These are phyloP conservation scores for Boletus tylopilopsis DNA, from an alignment of 768 basidiomycete species.

Conservation along the genomic window DNA sequence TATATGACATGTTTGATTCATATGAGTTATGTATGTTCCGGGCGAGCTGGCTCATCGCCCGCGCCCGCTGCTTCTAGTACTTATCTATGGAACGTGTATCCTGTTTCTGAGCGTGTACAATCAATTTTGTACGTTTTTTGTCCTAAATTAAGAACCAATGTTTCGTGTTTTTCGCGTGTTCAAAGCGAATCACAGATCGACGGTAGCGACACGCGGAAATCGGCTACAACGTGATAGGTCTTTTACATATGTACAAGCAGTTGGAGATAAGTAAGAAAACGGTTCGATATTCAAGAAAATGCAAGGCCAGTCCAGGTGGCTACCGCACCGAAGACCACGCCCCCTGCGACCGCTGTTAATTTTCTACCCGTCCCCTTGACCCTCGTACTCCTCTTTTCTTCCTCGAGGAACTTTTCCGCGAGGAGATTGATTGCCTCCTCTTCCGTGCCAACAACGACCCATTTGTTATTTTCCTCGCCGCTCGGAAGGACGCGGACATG, in stretches of 20 bases:
- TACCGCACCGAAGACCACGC: slow-evolving; percentile 58
- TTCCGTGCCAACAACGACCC: slow-evolving; percentile 53
- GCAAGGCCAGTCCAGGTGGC: slow-evolving; percentile 60
- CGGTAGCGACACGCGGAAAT: neutral
- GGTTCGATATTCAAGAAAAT: slow-evolving; percentile 34
- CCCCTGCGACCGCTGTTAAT: slow-evolving; percentile 49
- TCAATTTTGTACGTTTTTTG: neutral
- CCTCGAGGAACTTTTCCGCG: slow-evolving; percentile 26
- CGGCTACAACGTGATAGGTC: neutral
- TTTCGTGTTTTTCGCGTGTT: slow-evolving; percentile 1
- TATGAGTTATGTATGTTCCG: neutral
- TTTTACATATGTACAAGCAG: neutral
- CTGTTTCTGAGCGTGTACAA: neutral
- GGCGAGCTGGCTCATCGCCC: neutral
- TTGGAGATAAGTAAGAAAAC: neutral
- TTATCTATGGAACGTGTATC: neutral
- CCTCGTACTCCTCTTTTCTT: slow-evolving; percentile 23
- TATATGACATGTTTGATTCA: neutral
- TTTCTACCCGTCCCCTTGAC: slow-evolving; percentile 19
- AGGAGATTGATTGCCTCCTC: slow-evolving; percentile 40
- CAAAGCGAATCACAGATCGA: slow-evolving; percentile 2
- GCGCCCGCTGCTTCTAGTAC: neutral
- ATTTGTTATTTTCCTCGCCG: slow-evolving; percentile 32
- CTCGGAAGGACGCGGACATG: slow-evolving; percentile 37
- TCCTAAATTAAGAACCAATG: too few relatives aligned